Base-by-base conservation (phyloP, 1,284 basidiomycete species). In the Rhodotorula sp. region DNA sequence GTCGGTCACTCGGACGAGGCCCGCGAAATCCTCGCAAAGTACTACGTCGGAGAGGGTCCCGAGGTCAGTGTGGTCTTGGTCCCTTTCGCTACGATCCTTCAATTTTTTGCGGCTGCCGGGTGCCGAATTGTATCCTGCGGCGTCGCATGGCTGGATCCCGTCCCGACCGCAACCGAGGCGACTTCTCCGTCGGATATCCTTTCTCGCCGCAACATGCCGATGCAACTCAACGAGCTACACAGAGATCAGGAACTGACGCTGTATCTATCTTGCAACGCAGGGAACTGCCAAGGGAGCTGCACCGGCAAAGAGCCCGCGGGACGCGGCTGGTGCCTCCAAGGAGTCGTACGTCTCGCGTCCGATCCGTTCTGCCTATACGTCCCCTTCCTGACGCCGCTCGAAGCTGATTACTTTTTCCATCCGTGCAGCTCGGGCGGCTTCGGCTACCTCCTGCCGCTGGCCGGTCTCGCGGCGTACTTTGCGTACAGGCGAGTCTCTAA, bases 1-100 rank as follows among this genome's bases (percentile, higher is more conserved):
- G 95, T 99, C 60, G 95, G 96, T 57, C 95, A 99, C 86, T 98
- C 95, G 24, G 96, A 99, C 79, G 96, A 99, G 82, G 96, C 95
- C 24, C 89, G 95, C 70, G 88, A 85, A n/a, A 86, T 96, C 73
- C 86, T 99, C 68, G 86, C 87, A n/a, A 78, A 80, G 54, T 81
- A 82, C 76, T 77, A 79, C 55, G 66, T 67, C 15, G 66, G 66
- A n/a, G 82, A 78, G 85, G 95, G 87, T 82, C 86, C 64, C 77
- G 84, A 78, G 69, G 82, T 83, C 64, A 71, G 81, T 80, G n/a
- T 8, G 29, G 5, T 26, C 33, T 53, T 51, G 33, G 33, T n/a
- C 33, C 49, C 51, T 42, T 7, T 18, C n/a, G n/a, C 37, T 44
- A 10, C 59, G 22, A 10, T 29, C 14, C 57, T n/a, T 42, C 48